Conservation (phyloP, 495 filamentous ascomycete species). For the Tuber magnatum region DNA sequence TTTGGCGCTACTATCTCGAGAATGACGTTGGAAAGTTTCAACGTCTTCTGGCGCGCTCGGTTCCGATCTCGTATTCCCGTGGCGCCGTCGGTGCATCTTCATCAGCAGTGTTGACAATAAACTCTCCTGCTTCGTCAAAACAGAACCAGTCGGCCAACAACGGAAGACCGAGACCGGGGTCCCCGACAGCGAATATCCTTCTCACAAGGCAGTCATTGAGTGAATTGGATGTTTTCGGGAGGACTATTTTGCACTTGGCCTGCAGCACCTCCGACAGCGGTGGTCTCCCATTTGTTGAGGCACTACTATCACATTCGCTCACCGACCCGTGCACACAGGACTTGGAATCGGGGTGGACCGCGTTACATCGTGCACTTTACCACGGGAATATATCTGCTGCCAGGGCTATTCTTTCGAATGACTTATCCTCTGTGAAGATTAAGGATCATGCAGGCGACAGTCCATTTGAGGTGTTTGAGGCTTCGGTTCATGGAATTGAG, state of each 20-base stretch:
- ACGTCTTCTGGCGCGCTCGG: conserved; percentile 61
- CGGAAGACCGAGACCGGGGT: conserved; percentile 19
- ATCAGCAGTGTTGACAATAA: conserved; percentile 32
- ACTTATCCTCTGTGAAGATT: conserved; percentile 70
- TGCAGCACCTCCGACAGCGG: conserved; percentile 57
- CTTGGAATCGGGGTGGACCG: conserved; percentile 89
- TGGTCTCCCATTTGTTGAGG: conserved; percentile 58
- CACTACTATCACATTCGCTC: conserved; percentile 71
- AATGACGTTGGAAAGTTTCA: conserved; percentile 91
- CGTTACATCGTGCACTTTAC: conserved; percentile 85
- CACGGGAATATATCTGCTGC: conserved; percentile 86
- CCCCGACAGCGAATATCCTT: conserved; percentile 11
- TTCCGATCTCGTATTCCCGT: conserved; percentile 47
- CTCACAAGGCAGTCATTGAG: conserved; percentile 48
- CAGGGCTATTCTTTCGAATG: conserved; percentile 61
- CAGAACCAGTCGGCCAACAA: conserved; percentile 32
- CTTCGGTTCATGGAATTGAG: conserved; percentile 62
- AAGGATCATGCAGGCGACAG: conserved; percentile 94
- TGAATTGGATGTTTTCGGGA: conserved; percentile 69
- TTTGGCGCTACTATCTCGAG: conserved; percentile 93
- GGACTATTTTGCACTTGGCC: conserved; percentile 78
- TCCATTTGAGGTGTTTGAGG: conserved; percentile 83
- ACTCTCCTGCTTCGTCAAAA: conserved; percentile 39
- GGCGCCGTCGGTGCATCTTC: conserved; percentile 39
- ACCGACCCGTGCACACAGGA: conserved; percentile 82